Evolutionary conservation across 768 basidiomycete species (phyloP).

Genomic region (Tulasnella sp.): DNA sequence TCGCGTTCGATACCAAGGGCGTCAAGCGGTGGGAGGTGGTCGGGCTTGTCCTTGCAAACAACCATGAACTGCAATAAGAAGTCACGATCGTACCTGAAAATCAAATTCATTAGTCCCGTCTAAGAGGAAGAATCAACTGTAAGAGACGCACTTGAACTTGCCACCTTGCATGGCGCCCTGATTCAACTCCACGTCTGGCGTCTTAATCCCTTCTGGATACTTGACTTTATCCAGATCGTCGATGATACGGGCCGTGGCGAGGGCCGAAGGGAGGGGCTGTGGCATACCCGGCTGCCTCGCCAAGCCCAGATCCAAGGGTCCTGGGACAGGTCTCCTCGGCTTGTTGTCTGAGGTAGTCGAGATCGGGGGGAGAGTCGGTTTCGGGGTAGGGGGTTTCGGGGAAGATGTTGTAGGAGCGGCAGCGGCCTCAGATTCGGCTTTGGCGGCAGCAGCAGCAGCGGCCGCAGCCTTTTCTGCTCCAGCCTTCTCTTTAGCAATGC

Average conservation of each 20-base stretch:
- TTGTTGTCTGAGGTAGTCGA: constrained; percentile 22
- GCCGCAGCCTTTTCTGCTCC: constrained; percentile 34
- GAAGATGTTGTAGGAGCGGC: constrained; percentile 18
- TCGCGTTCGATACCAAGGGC: constrained; percentile 82
- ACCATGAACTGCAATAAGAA: constrained; percentile 96
- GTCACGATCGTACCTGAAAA: constrained; percentile 80
- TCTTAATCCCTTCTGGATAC: constrained; percentile 56
- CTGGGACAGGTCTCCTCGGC: constrained; percentile 47
- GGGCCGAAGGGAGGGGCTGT: constrained; percentile 21
- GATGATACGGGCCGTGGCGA: constrained; percentile 77
- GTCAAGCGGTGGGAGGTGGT: constrained; percentile 76
- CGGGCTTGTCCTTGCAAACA: constrained; percentile 92
- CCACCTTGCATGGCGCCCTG: constrained; percentile 62
- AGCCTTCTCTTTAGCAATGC: constrained; percentile 36
- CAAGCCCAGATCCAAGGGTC: constrained; percentile 50
- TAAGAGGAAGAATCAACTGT: neutral
- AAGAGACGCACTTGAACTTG: constrained; percentile 61
- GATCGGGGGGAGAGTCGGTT: constrained; percentile 22
- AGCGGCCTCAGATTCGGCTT: constrained; percentile 24
- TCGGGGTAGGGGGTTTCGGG: neutral
- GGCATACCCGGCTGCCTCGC: neutral
- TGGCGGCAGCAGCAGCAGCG: constrained; percentile 20
- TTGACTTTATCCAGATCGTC: constrained; percentile 52
- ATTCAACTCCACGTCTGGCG: constrained; percentile 86
- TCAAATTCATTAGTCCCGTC: neutral